Base-by-base conservation (phyloP, 2,329 filamentous ascomycete genomes). In the Massarina eburnea region DNA sequence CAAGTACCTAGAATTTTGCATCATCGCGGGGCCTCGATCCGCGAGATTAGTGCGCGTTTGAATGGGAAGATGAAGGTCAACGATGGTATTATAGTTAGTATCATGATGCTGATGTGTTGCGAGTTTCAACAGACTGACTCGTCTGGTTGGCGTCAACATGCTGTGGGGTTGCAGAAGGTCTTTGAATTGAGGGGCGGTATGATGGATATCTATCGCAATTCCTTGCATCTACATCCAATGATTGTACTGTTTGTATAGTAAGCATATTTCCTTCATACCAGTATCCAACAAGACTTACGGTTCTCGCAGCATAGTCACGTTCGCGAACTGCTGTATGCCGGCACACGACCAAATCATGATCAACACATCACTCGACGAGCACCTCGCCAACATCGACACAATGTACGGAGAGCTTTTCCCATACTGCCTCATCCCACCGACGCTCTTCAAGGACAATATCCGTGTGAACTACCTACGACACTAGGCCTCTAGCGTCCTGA, bases 161-260 rank as follows among this genome's bases (percentile, higher is more conserved):
- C 59, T 10, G 47, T 52, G n/a, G 62, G 58, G 1, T 48, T 68
- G 29, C 48, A 57, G 29, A 55, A 43, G 3, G 45, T 68, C 14
- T 49, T 68, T 21, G 53, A 60, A n/a, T 39, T 67, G 19, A 60
- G 62, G 10, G 64, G 64, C 14, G 64, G 64, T 1, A 36, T 62
- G 12, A 55, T 47, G 44, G 38, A 41, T 3, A 24, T 66, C 14
- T 48, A 54, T 41, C 48, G 48, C 8, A 33, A 47, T 4, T 41
- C 49, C 4, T 49, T 51, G 6, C 48, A 66, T n/a, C 39, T 66
- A 6, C 41, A 49, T 10, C 48, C 58, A 7, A 35, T 55, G 3
- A 24, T 68, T 4, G 51, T 62, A 3, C 43, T 66, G 1, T 63
- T 62, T 30, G 22, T 62, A 5, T 39, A 67, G 64, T 64, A 51